These are phyloP conservation scores for Phytophthora sojae DNA, from an alignment of 352 stramenopile species.

Conservation along the genomic window DNA sequence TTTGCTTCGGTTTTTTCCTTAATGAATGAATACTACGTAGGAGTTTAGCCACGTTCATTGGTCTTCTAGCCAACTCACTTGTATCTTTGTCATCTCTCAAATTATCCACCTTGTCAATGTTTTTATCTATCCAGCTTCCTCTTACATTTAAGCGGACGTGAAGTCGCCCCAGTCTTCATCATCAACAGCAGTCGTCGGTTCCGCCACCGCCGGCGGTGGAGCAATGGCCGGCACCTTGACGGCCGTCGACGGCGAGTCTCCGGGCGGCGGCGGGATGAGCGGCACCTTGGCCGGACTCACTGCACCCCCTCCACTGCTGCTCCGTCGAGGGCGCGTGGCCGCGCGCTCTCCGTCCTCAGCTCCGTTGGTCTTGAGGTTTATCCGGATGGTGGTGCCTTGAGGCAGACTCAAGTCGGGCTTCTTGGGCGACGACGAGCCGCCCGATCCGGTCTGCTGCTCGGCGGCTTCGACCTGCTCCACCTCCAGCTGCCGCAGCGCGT, in stretches of 20 bases:
- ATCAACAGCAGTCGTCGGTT: slow-evolving; percentile 35
- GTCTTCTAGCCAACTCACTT: no score
- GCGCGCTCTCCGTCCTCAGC: slow-evolving; percentile 35
- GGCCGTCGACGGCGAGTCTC: slow-evolving; percentile 27
- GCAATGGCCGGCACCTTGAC: slow-evolving; percentile 34
- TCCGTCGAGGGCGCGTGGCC: slow-evolving; percentile 25
- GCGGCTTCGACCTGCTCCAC: slow-evolving; percentile 35
- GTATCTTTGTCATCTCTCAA: no score
- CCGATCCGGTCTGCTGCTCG: slow-evolving; percentile 9
- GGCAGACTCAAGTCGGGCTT: slow-evolving; percentile 72
- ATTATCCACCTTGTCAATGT: background rate
- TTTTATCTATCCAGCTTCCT: background rate
- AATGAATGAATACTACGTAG: no score
- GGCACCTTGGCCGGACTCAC: slow-evolving; percentile 53
- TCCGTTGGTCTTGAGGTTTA: slow-evolving; percentile 73
- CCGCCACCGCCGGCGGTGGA: slow-evolving; percentile 25
- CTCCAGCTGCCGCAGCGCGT: slow-evolving; percentile 68
- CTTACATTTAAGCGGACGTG: slow-evolving; percentile 60
- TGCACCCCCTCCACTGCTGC: slow-evolving; percentile 39
- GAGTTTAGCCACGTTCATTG: no score
- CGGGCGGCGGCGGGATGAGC: slow-evolving; percentile 65
- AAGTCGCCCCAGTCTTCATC: slow-evolving; percentile 90
- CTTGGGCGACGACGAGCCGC: slow-evolving; percentile 28
- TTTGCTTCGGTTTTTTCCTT: no score
- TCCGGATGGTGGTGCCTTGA: slow-evolving; percentile 76